These are phyloP conservation scores for Nepenthes gracilis DNA, from an alignment of 148 eudicot species.

Conservation along the genomic window DNA sequence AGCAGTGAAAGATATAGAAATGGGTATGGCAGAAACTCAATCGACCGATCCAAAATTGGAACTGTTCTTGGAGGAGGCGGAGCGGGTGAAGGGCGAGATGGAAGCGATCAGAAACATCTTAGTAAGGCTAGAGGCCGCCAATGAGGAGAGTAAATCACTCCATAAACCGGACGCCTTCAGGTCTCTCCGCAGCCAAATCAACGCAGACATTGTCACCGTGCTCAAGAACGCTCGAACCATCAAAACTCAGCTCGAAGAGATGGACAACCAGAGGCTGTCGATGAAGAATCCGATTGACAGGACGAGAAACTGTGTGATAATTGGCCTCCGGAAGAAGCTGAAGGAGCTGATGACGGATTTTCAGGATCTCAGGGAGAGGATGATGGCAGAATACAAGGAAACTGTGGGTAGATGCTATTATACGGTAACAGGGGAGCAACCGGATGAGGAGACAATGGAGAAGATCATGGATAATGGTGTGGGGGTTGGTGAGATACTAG, in stretches of 20 bases:
- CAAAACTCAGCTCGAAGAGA: slow-evolving; percentile 47
- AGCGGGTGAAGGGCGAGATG: slow-evolving; percentile 62
- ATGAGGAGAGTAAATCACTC: slow-evolving; percentile 53
- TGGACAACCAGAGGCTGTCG: slow-evolving; percentile 75
- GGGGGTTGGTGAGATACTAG: slow-evolving; percentile 60
- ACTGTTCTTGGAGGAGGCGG: slow-evolving; percentile 68
- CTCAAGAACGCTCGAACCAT: slow-evolving; percentile 55
- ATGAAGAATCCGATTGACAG: slow-evolving; percentile 61
- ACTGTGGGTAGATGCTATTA: slow-evolving; percentile 64
- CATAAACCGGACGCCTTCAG: slow-evolving; percentile 75
- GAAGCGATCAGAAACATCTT: slow-evolving; percentile 40
- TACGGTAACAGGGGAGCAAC: slow-evolving; percentile 87
- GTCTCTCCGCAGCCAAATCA: slow-evolving; percentile 36
- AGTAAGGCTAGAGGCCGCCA: slow-evolving; percentile 28
- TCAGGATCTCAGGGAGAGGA: slow-evolving; percentile 63
- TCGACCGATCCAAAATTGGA: slow-evolving; percentile 52
- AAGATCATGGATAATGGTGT: slow-evolving; percentile 50
- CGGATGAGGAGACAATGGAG: slow-evolving; percentile 67
- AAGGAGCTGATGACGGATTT: slow-evolving; percentile 94
- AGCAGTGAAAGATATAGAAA: slow-evolving; percentile 54
- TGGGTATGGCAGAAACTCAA: slow-evolving; percentile 20
- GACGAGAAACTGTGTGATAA: slow-evolving; percentile 65
- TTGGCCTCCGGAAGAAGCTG: slow-evolving; percentile 86
- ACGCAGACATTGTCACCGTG: slow-evolving; percentile 57
- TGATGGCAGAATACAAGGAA: slow-evolving; percentile 86